These are phyloP conservation scores for Cokeromyces recurvatus DNA, from an alignment of 371 early-diverging fungal species.

Conservation along the genomic window DNA sequence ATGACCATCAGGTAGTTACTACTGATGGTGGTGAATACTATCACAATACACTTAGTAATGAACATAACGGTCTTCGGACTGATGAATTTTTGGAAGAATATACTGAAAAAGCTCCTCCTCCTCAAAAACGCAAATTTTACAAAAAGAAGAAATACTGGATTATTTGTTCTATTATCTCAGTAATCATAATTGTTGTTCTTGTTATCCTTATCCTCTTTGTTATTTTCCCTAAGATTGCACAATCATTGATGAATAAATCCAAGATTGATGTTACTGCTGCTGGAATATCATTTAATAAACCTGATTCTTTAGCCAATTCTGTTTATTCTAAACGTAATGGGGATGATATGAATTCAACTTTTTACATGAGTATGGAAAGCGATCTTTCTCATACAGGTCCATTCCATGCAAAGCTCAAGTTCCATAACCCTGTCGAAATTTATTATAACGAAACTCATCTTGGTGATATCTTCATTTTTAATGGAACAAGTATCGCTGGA, in stretches of 20 bases:
- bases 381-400: constrained; percentile 54
- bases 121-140: constrained; percentile 42
- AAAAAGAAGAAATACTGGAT: constrained; percentile 56
- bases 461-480: constrained; percentile 47
- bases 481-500: constrained; percentile 45
- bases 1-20: background rate
- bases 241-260: constrained; percentile 50
- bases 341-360: constrained; percentile 29
- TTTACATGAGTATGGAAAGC: constrained; percentile 50
- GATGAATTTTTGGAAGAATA: constrained; percentile 40
- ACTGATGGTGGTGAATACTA: background rate
- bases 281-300: constrained; percentile 45
- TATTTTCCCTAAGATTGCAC: constrained; percentile 57
- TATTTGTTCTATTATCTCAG: constrained; percentile 43
- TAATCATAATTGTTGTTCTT: constrained; percentile 46
- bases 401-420: constrained; percentile 45
- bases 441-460: constrained; percentile 40
- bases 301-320: constrained; percentile 8
- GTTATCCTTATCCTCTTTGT: constrained; percentile 51
- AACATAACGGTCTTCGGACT: constrained; percentile 1
- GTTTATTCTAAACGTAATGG: constrained; percentile 26
- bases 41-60: background rate
- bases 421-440: constrained; percentile 40
- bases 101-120: constrained; percentile 37
- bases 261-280: constrained; percentile 43